A percentile compares a stretch with the other conserved stretches of the same genome.
These are phyloP conservation scores for Drechslerella coelobrocha DNA, from an alignment of 2,329 filamentous ascomycete genomes.

Conservation along the genomic window DNA sequence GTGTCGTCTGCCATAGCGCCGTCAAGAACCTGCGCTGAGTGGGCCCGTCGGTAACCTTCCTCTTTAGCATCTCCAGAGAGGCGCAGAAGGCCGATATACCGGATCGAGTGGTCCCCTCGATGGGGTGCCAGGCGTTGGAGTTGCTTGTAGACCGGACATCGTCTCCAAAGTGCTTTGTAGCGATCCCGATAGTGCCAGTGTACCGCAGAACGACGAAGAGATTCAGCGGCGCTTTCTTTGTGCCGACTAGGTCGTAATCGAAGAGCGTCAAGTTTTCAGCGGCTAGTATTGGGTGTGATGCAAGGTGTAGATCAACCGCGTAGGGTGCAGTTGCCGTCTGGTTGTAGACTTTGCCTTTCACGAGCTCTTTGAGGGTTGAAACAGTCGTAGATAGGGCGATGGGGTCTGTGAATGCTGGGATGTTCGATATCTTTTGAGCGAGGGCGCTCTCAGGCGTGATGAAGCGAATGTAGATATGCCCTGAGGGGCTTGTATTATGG, in stretches of 20 bases:
- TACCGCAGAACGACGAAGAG: constrained; percentile 44
- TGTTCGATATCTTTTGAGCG: constrained; percentile 26
- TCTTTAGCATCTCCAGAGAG: constrained; percentile 46
- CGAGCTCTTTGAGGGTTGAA: constrained; percentile 27
- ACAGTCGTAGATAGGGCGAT: constrained; percentile 28
- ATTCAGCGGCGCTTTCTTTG: constrained; percentile 27
- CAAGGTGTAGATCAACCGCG: constrained; percentile 37
- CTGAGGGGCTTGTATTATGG: constrained; percentile 25
- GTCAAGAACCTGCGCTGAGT: constrained; percentile 45
- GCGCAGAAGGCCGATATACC: constrained; percentile 40
- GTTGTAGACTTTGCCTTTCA: constrained; percentile 38
- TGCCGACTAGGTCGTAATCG: constrained; percentile 42
- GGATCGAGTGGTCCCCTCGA: constrained; percentile 28
- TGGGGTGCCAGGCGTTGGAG: constrained; percentile 39
- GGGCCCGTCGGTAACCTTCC: constrained; percentile 39
- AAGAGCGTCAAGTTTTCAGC: constrained; percentile 34
- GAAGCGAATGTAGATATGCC: constrained; percentile 39
- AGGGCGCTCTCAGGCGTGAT: constrained; percentile 44
- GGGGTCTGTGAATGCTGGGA: constrained; percentile 31
- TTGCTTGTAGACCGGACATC: constrained; percentile 37
- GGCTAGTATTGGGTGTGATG: constrained; percentile 22
- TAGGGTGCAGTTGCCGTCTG: constrained; percentile 21
- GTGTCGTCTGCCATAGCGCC: constrained; percentile 45
- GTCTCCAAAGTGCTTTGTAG: constrained; percentile 30
- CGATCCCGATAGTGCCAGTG: constrained; percentile 41